These are phyloP conservation scores for Phytophthora constricta DNA, from an alignment of 352 stramenopile species.

Conservation along the genomic window DNA sequence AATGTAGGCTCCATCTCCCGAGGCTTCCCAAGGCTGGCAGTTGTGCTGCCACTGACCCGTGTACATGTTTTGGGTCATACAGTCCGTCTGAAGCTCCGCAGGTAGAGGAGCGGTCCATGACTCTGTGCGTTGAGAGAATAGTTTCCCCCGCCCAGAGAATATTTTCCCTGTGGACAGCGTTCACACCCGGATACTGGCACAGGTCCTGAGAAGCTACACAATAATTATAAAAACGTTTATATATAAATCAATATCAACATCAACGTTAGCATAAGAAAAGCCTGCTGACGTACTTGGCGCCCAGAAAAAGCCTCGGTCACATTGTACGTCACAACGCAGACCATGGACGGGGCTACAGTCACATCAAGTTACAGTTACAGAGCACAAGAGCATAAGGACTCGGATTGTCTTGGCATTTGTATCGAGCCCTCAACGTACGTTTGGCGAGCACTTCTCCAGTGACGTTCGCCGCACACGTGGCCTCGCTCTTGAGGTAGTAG, in stretches of 20 bases:
- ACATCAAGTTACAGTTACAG: not conserved
- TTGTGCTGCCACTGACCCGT: slow-evolving; percentile 79
- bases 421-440: slow-evolving; percentile 32
- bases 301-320: slow-evolving; percentile 76
- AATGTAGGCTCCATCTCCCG: slow-evolving; percentile 61
- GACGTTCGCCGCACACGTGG: slow-evolving; percentile 52
- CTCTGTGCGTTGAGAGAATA: slow-evolving; percentile 76
- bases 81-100: slow-evolving; percentile 73
- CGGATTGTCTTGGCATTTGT: not conserved
- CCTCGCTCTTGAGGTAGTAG: slow-evolving; percentile 66
- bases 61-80: slow-evolving; percentile 79
- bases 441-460: slow-evolving; percentile 51
- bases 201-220: slow-evolving; percentile 67
- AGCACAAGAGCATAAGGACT: not conserved
- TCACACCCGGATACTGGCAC: slow-evolving; percentile 77
- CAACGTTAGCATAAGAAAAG: not conserved
- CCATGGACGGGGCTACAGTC: slow-evolving; percentile 60
- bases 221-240: too few species aligned
- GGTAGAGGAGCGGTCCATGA: slow-evolving; percentile 68
- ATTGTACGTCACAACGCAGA: slow-evolving; percentile 76
- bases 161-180: slow-evolving; percentile 71
- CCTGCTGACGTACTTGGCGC: slow-evolving; percentile 65
- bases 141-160: slow-evolving; percentile 79
- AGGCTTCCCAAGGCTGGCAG: slow-evolving; percentile 74
- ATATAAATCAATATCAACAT: not conserved